Base-by-base conservation (phyloP, 2,329 filamentous ascomycete genomes). In the Aspergillus felis region DNA sequence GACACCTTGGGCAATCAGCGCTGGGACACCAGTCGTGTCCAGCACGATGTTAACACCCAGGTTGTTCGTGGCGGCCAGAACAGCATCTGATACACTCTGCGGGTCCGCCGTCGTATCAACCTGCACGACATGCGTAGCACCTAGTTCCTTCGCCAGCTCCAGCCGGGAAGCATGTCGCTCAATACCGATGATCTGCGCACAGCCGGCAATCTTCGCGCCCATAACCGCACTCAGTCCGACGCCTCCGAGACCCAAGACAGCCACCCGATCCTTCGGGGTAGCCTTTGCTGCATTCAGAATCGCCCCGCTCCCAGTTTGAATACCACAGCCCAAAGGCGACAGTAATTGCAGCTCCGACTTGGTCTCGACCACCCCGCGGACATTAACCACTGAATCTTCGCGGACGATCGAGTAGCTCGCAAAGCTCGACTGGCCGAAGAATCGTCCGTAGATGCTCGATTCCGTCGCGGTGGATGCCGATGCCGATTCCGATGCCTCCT, bases 381-480 rank as follows among this genome's bases (percentile, higher is more conserved):
- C 78, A 56, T 80, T 81, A 25, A 80, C 69, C 12, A 78, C 69
- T 3, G 69, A 74, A 25, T 65, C 73, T 47, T 75, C 70, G 51
- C 71, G 70, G 0, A 78, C 77, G 20, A 79, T 64, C 5, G 71
- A 74, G 47, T 71, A 64, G 57, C 61, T 69, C 1, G 78, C 71
- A 58, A 79, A 80, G 50, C 77, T 79, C 1, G 73, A 77, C 57
- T 81, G 78, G 1, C 79, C 79, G 64, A 81, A 82, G 67, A 83
- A 84, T 8, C 61, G 63, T 3, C 76, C 76, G 4, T 67, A 68
- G 32, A 77, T 66, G 10, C 54, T 66, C 47, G 66, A 65, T 3
- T 57, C 57, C 8, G 51, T 66, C 44, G 66, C 65, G 3, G 57
- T 57, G 1, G 51, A 12, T 29, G 32, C 3, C 7, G 53, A 63